phyloP scores from a whole-genome alignment of 169 alveolate genomes.

The Fabrea salina region DNA sequence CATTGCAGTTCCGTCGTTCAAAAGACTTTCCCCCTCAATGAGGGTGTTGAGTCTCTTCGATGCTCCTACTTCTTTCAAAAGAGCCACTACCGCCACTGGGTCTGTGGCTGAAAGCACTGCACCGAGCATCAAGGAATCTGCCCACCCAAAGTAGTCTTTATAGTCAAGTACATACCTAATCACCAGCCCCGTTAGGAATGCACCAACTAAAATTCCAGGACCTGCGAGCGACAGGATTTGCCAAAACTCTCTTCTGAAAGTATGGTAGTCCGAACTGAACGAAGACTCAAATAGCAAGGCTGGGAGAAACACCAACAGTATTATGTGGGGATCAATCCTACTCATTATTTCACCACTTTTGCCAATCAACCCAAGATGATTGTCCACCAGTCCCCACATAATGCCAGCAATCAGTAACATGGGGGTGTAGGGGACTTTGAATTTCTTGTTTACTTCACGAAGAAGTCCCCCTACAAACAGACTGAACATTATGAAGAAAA shows the following conservation, averaged over 20 bases:
- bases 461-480: background rate
- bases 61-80: background rate
- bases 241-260: background rate
- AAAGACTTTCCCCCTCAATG: background rate
- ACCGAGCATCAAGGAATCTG: background rate
- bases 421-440: background rate
- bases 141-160: background rate
- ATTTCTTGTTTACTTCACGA: background rate
- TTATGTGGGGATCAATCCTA: slow-evolving; percentile 13
- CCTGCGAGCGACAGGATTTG: background rate
- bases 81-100: background rate
- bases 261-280: background rate
- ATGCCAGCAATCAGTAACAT: background rate
- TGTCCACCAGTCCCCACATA: background rate
- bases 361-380: background rate
- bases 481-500: background rate
- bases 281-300: background rate
- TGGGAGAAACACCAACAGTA: slow-evolving; percentile 33
- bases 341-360: background rate
- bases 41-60: background rate
- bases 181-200: background rate
- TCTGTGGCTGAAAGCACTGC: background rate
- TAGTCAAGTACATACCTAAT: background rate
- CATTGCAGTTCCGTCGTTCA: background rate
- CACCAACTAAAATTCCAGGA: background rate